Evolutionary conservation across 495 filamentous ascomycete genomes (phyloP), one percentile per base, ranked within the genome.

Genomic region (Letharia lupina): DNA sequence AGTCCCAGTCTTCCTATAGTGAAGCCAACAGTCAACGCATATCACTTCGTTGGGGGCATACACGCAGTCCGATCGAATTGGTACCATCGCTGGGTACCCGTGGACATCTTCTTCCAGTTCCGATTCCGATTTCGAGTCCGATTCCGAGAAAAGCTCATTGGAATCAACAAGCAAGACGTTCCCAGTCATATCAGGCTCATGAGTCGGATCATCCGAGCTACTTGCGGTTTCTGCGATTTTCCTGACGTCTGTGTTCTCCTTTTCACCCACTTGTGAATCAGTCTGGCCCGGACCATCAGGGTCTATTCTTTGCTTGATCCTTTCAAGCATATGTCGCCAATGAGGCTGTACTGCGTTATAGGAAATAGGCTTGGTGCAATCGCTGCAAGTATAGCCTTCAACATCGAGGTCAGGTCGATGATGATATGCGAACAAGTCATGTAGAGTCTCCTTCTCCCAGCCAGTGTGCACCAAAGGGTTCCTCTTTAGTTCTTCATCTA

Each of bases 391-490:
- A 28, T 28, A 28, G 23, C 23, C 23, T 28, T 28, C 23, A 28
- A 28, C 23, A 1, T 28, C 23, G 23, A 28, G 23, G 23, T 56
- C 52, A 56, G 31, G 52, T 56, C 52, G 52, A 56, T 33, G 12
- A 16, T 20, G 15, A 20, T 40, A 48, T n/a, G 12, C 28, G 28
- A 62, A 62, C n/a, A 50, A 40, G 13, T 28, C 45, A 48, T 7
- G 61, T 18, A 62, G 12, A 48, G 61, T 52, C 23, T 62, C 28
- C 28, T 48, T 33, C 13, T 50, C 31, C 61, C 44, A 62, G 61
- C 61, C 42, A 40, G 45, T 4, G 35, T 62, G 40, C 2, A 62
- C 15, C 20, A 10, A 5, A 40, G 23, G 4, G 8, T 37, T 52
- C 28, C 15, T 4, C 61, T 52, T 16, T 20, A 62, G 33, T 16